phyloP scores from a whole-genome alignment of 306 rosid species.

The Cucumis hystrix region DNA sequence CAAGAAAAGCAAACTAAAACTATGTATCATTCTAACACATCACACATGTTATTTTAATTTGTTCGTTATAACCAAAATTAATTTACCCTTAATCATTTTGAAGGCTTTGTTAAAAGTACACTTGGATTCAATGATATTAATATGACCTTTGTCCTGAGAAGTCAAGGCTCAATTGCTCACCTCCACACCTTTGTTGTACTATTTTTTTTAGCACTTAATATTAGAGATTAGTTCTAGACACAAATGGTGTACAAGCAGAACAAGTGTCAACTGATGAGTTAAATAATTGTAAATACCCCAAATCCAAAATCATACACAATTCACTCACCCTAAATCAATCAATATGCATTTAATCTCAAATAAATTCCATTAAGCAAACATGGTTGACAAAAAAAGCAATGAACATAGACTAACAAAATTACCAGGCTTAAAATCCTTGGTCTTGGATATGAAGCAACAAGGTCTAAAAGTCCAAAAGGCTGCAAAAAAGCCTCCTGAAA shows the following conservation, averaged over 20 bases:
- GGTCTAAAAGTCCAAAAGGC: slow-evolving; percentile 16
- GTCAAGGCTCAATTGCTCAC: too few species aligned
- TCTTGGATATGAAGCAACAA: slow-evolving; percentile 10
- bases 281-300: not conserved
- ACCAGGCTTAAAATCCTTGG: slow-evolving; percentile 1
- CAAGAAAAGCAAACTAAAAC: too few species aligned
- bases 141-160: too few species aligned
- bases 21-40: too few species aligned
- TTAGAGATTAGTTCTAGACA: not conserved
- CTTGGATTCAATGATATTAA: too few species aligned
- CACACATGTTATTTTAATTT: too few species aligned
- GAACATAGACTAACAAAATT: slow-evolving; percentile 1
- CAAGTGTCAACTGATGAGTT: not conserved
- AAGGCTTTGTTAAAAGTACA: too few species aligned
- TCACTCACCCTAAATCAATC: not conserved
- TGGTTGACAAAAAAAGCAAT: not conserved
- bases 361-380: not conserved
- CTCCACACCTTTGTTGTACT: too few species aligned
- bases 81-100: too few species aligned
- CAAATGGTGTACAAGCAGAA: not conserved
- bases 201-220: too few species aligned
- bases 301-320: not conserved
- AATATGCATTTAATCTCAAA: not conserved
- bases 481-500: slow-evolving; percentile 16
- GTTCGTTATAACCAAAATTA: too few species aligned